phyloP scores from a whole-genome alignment of 345 rosid genomes.

The Linum trigynum region DNA sequence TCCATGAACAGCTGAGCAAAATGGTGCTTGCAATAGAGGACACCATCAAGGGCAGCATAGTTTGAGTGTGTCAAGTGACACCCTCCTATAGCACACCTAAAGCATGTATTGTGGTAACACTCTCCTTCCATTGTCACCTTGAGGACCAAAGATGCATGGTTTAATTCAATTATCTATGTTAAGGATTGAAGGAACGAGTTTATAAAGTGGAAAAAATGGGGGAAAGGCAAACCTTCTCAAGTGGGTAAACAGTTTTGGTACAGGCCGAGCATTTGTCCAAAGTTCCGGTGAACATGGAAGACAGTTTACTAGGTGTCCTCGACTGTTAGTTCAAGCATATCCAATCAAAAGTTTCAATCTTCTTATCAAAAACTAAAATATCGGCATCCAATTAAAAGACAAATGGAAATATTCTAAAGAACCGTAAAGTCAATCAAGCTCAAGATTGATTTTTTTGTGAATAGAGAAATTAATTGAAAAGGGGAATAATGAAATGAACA shows the following conservation, averaged over 20 bases:
- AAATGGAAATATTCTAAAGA: too few species aligned
- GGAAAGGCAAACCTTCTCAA: slow-evolving; percentile 49
- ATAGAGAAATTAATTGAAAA: neutral
- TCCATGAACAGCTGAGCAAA: slow-evolving; percentile 84
- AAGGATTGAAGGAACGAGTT: neutral
- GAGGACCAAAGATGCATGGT: neutral
- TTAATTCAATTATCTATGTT: neutral
- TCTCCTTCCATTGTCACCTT: slow-evolving; percentile 85
- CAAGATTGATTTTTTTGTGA: too few species aligned
- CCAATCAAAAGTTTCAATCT: too few species aligned
- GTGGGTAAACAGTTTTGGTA: slow-evolving; percentile 67
- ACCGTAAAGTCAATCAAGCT: too few species aligned
- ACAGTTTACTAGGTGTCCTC: slow-evolving; percentile 62
- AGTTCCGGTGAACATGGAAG: slow-evolving; percentile 70
- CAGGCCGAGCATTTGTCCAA: slow-evolving; percentile 72
- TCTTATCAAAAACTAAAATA: too few species aligned
- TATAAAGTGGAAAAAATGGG: neutral
- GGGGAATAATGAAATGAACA: neutral
- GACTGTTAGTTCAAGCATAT: slow-evolving; percentile 26
- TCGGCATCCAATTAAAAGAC: too few species aligned
- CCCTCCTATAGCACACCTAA: slow-evolving; percentile 76
- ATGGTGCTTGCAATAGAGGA: slow-evolving; percentile 77
- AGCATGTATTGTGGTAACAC: slow-evolving; percentile 78
- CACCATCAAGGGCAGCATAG: slow-evolving; percentile 71
- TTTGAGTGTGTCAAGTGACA: slow-evolving; percentile 62